These are phyloP conservation scores for Podospora pseudoanserina DNA, from an alignment of 495 filamentous ascomycete genomes.

Conservation along the genomic window DNA sequence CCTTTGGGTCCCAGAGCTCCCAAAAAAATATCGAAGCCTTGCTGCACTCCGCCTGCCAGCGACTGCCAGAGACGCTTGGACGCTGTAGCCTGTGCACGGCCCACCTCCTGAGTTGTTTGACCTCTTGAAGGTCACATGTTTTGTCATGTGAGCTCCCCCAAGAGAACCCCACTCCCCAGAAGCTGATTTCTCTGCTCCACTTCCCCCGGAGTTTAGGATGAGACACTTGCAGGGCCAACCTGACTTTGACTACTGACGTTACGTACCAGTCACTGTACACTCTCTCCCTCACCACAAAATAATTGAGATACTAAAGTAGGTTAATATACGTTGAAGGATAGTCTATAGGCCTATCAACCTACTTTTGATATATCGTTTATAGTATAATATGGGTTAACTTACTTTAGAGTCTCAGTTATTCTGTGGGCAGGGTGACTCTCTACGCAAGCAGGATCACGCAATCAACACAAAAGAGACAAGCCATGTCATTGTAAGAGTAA, in stretches of 20 bases:
- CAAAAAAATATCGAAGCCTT: conserved; percentile 22
- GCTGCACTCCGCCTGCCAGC: conserved; percentile 2
- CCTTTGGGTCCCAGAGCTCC: not conserved
- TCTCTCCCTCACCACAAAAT: too few species aligned
- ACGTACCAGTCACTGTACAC: not conserved
- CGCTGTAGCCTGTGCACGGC: conserved; percentile 10
- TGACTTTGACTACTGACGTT: not conserved
- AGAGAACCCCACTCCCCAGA: not conserved
- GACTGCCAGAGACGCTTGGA: not conserved
- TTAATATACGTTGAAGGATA: too few species aligned
- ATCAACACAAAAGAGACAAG: not conserved
- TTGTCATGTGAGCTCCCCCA: not conserved
- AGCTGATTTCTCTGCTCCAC: not conserved
- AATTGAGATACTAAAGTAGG: too few species aligned
- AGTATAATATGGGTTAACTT: too few species aligned
- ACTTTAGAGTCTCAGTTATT: too few species aligned
- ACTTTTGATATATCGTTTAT: too few species aligned
- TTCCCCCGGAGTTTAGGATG: not conserved
- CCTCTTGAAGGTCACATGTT: not conserved
- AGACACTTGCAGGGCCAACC: not conserved
- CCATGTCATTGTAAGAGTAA: not conserved
- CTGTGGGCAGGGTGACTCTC: too few species aligned
- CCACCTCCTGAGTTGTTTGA: not conserved
- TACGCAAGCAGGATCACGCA: too few species aligned
- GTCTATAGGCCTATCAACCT: too few species aligned